Evolutionary conservation across 75 land plant genomes (phyloP).

Genomic region (Gnetum montanum): DNA sequence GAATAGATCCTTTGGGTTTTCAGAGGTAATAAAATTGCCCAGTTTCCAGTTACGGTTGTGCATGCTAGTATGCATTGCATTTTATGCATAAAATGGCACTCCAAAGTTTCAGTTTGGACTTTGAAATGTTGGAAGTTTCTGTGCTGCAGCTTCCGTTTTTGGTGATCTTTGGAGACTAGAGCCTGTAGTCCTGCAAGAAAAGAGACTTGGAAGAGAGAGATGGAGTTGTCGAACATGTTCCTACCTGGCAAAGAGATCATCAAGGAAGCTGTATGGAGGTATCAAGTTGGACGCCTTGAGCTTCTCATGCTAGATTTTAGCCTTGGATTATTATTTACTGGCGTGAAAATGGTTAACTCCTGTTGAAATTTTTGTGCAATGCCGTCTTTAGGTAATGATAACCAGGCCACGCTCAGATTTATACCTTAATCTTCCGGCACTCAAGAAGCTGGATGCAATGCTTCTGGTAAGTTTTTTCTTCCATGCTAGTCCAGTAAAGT

Average conservation of each 20-base stretch:
- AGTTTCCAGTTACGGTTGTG: too few species aligned
- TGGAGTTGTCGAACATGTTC: constrained; percentile 58
- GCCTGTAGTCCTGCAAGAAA: constrained; percentile 43
- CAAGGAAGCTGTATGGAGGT: constrained; percentile 72
- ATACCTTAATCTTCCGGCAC: constrained; percentile 66
- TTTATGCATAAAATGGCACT: too few species aligned
- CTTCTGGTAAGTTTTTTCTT: constrained; percentile 62
- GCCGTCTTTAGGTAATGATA: constrained; percentile 44
- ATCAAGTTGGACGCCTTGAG: not conserved
- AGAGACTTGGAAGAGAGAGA: constrained; percentile 60
- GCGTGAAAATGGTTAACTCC: not conserved
- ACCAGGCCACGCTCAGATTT: constrained; percentile 70
- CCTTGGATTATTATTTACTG: not conserved
- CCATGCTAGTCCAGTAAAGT: too few species aligned
- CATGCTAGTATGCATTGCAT: too few species aligned
- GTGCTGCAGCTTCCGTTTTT: constrained; percentile 51
- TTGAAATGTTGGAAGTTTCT: too few species aligned
- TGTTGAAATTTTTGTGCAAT: not conserved
- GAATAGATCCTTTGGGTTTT: too few species aligned
- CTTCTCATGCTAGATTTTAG: not conserved
- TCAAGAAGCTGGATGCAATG: constrained; percentile 75
- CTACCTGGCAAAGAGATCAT: constrained; percentile 61
- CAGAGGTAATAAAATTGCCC: too few species aligned
- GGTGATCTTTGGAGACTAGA: constrained; percentile 79
- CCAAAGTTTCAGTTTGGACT: too few species aligned